Base-by-base conservation (phyloP, 2,329 filamentous ascomycete genomes). In the Neofusicoccum parvum region DNA sequence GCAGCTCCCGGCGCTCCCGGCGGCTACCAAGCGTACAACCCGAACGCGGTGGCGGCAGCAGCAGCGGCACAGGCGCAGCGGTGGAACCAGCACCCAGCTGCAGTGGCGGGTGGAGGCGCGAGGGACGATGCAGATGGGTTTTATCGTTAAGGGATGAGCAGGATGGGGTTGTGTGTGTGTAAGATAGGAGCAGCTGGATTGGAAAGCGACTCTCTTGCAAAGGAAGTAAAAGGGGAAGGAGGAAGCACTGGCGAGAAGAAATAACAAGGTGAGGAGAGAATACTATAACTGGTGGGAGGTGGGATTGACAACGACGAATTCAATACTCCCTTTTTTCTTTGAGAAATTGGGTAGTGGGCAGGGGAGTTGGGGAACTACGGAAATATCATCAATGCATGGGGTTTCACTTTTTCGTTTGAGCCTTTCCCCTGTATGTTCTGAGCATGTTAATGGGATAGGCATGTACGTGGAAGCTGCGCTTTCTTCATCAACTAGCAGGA, bases 21-120 rank as follows among this genome's bases (percentile, higher is more conserved):
- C 15, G 67, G 66, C 20, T 75, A 76, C 65, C 73, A 76, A 65
- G 70, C 74, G 36, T 75, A 76, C 70, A 70, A 74, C 66, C 70
- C 74, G 41, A 48, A 36, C 17, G 64, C 27, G 27, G 27, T 32
- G 6, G 27, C 27, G 27, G 27, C 27, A 7, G 27, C 27, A 5
- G 27, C 39, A 4, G 27, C 37, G 32, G 49, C 62, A 17, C 53
- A 36, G n/a, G 62, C 41, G n/a, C 60, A 53, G 27, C 53, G 46
- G 23, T 62, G 53, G 72, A 48, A 43, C 41, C 43, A 56, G 34
- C 34, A 53, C 70, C 68, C 32, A 70, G 72, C 11, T 69, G 74
- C 70, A 14, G 72, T 72, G 23, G 73, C 72, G 62, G 73, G 73
- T 7, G 72, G 72, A 1, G 69, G 69, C 0, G 74, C 73, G 0